Evolutionary conservation across 225 moss, liverwort and hornwort species (phyloP).

Genomic region (Ulota crispa): DNA sequence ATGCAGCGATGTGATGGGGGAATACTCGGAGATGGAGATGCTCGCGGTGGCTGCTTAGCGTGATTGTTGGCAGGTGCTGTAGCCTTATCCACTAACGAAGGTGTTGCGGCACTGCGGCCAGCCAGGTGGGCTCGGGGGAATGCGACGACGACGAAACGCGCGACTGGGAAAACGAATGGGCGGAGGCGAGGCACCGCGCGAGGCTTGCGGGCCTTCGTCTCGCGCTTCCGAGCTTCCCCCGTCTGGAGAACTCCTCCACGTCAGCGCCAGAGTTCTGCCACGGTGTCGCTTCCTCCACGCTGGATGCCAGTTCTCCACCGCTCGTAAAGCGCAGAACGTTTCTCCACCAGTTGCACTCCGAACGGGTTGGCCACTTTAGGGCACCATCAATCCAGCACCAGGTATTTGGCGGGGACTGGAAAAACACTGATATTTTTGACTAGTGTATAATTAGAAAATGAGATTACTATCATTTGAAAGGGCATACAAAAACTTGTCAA

Average conservation of each 20-base stretch:
- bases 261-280: neutral
- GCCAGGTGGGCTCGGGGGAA: neutral
- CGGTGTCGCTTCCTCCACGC: neutral
- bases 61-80: neutral
- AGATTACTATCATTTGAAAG: too few relatives aligned
- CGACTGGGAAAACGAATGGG: neutral
- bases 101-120: neutral
- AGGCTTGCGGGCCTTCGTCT: neutral
- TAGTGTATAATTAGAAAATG: too few relatives aligned
- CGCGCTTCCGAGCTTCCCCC: neutral
- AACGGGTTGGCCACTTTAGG: too few relatives aligned
- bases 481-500: too few relatives aligned
- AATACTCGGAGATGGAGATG: neutral
- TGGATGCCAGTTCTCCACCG: neutral
- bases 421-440: too few relatives aligned
- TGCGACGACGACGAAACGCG: neutral
- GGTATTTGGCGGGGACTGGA: too few relatives aligned
- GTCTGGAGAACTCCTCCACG: neutral
- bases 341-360: too few relatives aligned
- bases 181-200: neutral
- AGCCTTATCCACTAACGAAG: constrained; percentile 18
- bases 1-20: neutral
- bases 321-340: too few relatives aligned
- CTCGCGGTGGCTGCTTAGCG: neutral
- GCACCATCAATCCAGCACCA: too few relatives aligned